Conservation (phyloP, 139 green algal species). For the Closterium sp. region DNA sequence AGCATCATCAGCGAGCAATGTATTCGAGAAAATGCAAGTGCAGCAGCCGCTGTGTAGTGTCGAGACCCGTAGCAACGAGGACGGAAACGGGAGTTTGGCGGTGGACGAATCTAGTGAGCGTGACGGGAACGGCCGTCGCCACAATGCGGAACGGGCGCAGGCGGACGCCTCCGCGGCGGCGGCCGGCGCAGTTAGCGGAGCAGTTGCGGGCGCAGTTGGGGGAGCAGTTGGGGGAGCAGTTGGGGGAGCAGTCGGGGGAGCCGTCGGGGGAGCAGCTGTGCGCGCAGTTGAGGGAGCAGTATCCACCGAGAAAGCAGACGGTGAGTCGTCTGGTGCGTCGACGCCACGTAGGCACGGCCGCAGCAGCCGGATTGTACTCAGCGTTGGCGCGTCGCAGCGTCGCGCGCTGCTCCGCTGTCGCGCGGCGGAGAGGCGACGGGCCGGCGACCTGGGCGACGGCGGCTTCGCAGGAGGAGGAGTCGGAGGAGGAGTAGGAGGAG, state of each 20-base stretch:
- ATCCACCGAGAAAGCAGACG: not conserved
- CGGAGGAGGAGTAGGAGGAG: too few relatives aligned
- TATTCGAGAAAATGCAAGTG: too few relatives aligned
- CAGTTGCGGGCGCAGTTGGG: not conserved
- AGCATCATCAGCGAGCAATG: too few relatives aligned
- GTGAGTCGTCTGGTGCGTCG: not conserved
- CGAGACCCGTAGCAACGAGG: not conserved
- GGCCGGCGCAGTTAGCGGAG: too few relatives aligned
- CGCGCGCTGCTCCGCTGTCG: not conserved
- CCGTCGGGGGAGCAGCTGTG: not conserved
- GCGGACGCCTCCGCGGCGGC: not conserved
- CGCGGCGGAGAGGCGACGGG: not conserved
- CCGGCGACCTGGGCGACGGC: not conserved
- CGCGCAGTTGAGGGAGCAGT: not conserved
- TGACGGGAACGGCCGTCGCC: not conserved
- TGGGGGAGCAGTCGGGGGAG: too few relatives aligned
- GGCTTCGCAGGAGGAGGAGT: not conserved
- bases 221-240: not conserved
- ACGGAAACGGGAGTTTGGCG: not conserved
- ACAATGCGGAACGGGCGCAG: not conserved
- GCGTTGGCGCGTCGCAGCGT: not conserved
- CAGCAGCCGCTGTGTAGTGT: not conserved
- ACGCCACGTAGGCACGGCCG: not conserved
- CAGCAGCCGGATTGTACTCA: not conserved
- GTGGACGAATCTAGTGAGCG: not conserved